Conservation (phyloP, 257 asterid species). For the Solanum dulcamara region DNA sequence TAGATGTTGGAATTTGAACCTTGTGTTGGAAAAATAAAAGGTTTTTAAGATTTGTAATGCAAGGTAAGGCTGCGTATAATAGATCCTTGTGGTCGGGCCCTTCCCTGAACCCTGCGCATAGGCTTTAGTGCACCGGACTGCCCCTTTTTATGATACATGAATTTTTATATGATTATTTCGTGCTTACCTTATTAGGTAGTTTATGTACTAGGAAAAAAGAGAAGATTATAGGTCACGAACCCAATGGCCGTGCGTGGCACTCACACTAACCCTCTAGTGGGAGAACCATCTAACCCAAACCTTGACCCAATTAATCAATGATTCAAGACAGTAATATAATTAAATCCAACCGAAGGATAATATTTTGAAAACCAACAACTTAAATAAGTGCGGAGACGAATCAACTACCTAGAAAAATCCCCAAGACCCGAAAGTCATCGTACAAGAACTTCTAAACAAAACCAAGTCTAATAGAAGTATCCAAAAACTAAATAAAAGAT, state of each 20-base stretch:
- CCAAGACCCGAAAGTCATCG: background rate
- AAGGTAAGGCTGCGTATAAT: too few species aligned
- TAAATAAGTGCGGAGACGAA: background rate
- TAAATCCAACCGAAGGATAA: background rate
- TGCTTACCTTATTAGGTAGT: background rate
- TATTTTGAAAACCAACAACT: background rate
- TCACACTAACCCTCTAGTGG: background rate
- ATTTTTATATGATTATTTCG: background rate
- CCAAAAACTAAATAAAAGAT: background rate
- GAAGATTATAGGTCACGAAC: background rate
- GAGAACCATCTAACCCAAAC: background rate
- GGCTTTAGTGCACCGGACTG: too few species aligned
- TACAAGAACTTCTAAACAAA: background rate
- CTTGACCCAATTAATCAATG: background rate
- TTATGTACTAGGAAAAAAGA: background rate
- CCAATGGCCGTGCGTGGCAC: background rate
- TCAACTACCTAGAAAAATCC: background rate
- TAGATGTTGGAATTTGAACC: background rate
- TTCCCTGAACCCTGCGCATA: too few species aligned
- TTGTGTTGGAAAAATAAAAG: background rate
- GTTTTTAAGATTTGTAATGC: background rate
- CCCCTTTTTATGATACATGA: background rate
- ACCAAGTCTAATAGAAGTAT: background rate
- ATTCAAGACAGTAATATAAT: background rate
- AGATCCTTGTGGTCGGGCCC: too few species aligned